Base-by-base conservation (phyloP, 164 flowering plant genomes). In the Umbellularia californica region DNA sequence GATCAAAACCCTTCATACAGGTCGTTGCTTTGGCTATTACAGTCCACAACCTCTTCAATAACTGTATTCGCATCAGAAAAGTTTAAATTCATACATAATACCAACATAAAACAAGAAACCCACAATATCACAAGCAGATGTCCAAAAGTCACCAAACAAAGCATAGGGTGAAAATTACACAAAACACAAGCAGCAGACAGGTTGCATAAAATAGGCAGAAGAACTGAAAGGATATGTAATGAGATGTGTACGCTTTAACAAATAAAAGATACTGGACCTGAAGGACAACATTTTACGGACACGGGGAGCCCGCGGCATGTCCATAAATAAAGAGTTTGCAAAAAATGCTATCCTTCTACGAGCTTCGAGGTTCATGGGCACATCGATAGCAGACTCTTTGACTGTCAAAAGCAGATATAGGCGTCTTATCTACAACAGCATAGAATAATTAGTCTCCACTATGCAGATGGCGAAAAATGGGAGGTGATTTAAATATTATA, bases 251-350 rank as follows among this genome's bases (percentile, higher is more conserved):
- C 0, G n/a, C n/a, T 14, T 55, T 17, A 55, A 14, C n/a, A 55
- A 55, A 55, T 55, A 15, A 55, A 55, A 55, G 17, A 55, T 15
- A 55, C 17, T 14, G n/a, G 60, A 55, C 99, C 97, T 92, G 92
- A 96, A 96, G 33, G 98, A 91, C 27, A 96, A 89, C 98, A 94
- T 94, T 68, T 92, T 92, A 35, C 92, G 89, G 66, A 94, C 98
- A 65, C 87, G 83, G 64, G 98, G 98, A 79, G 98, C 92, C 73
- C 88, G 88, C 75, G 98, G 98, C 97, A 94, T 94, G 70, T 91
- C 91, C 98, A 94, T 94, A 74, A 94, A 94, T 79, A 94, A 80
- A 28, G 98, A 94, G 78, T 91, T 94, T 75, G 98, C 69, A 74
- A 94, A 94, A 80, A 94, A 94, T 47, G 95, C 76, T 64, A 94